Percentiles rank a stretch among this genome's conserved stretches.
phyloP scores from a whole-genome alignment of 1,139 yeast species.

The Hansenula sp. region DNA sequence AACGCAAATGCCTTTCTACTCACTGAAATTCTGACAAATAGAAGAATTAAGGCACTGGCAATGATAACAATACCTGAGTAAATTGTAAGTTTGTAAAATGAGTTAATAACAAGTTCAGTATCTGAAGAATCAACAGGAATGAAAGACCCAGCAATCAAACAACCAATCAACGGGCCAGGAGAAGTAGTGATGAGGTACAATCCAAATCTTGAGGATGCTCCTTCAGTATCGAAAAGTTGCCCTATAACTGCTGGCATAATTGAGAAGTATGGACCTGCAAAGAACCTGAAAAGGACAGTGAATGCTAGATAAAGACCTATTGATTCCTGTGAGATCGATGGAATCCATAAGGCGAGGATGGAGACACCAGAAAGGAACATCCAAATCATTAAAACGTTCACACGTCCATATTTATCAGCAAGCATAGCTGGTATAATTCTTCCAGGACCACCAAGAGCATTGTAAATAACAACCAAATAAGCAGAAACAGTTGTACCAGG shows the following conservation, averaged over 20 bases:
- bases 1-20: constrained; percentile 8
- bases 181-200: constrained; percentile 15
- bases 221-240: constrained; percentile 15
- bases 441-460: constrained; percentile 19
- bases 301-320: constrained; percentile 12
- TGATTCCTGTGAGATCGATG: constrained; percentile 9
- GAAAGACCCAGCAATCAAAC: constrained; percentile 20
- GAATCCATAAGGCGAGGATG: constrained; percentile 16
- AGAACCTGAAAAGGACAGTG: constrained; percentile 16
- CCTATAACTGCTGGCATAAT: constrained; percentile 20
- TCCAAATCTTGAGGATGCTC: constrained; percentile 15
- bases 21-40: constrained; percentile 13
- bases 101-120: constrained; percentile 5
- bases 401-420: constrained; percentile 19
- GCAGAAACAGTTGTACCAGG: constrained; percentile 12
- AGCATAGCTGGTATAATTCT: constrained; percentile 17
- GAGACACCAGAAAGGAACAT: constrained; percentile 7
- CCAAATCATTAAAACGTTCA: constrained; percentile 10
- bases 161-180: constrained; percentile 20
- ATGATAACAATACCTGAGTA: constrained; percentile 17
- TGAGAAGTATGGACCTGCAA: constrained; percentile 17
- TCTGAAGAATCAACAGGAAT: constrained; percentile 11
- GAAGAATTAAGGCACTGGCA: constrained; percentile 5
- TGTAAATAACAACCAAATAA: constrained; percentile 17
- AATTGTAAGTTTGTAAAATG: constrained; percentile 13